phyloP scores from a whole-genome alignment of 1,139 yeast species.

The Saccharomyces pastorianus region DNA sequence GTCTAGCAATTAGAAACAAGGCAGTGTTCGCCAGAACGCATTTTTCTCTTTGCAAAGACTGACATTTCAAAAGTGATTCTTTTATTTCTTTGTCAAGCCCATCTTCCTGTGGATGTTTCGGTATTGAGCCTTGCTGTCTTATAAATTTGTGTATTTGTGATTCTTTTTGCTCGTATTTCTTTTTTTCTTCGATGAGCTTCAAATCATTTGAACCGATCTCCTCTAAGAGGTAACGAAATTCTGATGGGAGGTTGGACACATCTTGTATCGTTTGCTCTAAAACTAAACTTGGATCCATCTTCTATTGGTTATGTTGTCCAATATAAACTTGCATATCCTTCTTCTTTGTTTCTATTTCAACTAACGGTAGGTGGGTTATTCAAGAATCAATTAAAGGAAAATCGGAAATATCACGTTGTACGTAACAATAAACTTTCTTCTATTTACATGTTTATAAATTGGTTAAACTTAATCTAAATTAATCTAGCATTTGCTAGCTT shows the following conservation, averaged over 20 bases:
- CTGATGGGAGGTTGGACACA: conserved; percentile 82
- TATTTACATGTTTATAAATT: not conserved
- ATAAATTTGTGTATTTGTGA: conserved; percentile 74
- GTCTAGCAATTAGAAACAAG: conserved; percentile 64
- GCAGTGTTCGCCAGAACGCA: conserved; percentile 77
- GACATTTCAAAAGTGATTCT: conserved; percentile 56
- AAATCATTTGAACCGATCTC: conserved; percentile 69
- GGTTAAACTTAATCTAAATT: not conserved
- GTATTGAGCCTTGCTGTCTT: conserved; percentile 72
- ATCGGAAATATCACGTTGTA: not conserved
- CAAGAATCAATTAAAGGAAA: not conserved
- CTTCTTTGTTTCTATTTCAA: not conserved
- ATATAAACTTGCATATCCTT: not conserved
- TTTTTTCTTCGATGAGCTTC: conserved; percentile 57
- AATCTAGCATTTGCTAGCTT: not conserved
- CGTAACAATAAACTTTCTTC: not conserved
- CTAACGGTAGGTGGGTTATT: not conserved
- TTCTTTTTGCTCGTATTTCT: conserved; percentile 65
- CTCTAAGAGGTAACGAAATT: conserved; percentile 69
- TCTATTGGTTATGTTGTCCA: not conserved
- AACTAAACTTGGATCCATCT: conserved; percentile 69
- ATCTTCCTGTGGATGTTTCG: conserved; percentile 76
- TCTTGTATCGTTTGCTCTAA: conserved; percentile 68
- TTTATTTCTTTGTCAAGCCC: conserved; percentile 58
- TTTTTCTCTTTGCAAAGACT: conserved; percentile 67